Conservation (phyloP, 345 rosid genomes). For the Lumnitzera littorea region DNA sequence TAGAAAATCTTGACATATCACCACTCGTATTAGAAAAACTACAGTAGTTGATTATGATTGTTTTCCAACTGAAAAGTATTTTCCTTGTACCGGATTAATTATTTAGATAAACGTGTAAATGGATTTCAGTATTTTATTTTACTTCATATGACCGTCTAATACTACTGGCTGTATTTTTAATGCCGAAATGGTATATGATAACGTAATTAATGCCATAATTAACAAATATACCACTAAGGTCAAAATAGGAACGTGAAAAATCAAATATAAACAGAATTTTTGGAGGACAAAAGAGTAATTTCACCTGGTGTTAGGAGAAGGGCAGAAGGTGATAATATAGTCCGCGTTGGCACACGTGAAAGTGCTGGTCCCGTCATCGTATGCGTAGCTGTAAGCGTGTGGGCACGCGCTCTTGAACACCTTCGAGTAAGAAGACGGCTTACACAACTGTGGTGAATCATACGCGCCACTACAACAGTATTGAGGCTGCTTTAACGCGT, state of each 20-base stretch:
- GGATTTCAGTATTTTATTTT: too few species aligned
- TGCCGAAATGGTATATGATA: too few species aligned
- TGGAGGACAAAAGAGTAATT: constrained; percentile 4
- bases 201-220: not conserved
- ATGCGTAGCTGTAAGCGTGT: constrained; percentile 93
- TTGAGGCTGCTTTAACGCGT: constrained; percentile 64
- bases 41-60: too few species aligned
- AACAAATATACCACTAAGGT: not conserved
- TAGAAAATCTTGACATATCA: too few species aligned
- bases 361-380: constrained; percentile 87
- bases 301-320: constrained; percentile 70
- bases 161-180: too few species aligned
- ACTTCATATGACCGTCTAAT: too few species aligned
- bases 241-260: not conserved
- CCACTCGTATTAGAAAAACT: too few species aligned
- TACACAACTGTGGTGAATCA: constrained; percentile 62
- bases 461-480: constrained; percentile 82
- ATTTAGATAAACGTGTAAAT: too few species aligned
- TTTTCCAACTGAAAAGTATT: too few species aligned
- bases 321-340: constrained; percentile 86
- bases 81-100: too few species aligned
- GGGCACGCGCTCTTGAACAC: constrained; percentile 80
- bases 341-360: constrained; percentile 81
- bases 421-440: constrained; percentile 70
- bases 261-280: not conserved